A percentile compares a stretch with the other conserved stretches of the same genome.
These are phyloP conservation scores for Hypoxylon fuscum DNA, from an alignment of 495 filamentous ascomycete genomes.

Conservation along the genomic window DNA sequence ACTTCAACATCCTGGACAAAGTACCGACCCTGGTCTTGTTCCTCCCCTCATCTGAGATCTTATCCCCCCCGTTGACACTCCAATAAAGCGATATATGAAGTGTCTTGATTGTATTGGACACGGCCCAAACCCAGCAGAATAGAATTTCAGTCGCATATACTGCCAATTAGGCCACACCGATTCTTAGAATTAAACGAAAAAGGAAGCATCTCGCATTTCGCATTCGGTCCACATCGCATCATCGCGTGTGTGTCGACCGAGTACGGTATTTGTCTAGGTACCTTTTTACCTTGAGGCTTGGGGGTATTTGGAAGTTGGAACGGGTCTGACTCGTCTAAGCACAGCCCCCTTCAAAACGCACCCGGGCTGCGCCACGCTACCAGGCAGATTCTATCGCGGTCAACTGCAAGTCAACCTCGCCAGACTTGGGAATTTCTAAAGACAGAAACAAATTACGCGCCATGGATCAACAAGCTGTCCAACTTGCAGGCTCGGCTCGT, in stretches of 20 bases:
- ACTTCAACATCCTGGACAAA: slow-evolving; percentile 2
- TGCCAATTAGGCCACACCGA: too few relatives aligned
- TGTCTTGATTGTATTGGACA: neutral
- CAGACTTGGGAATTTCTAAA: slow-evolving; percentile 45
- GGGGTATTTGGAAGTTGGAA: slow-evolving; percentile 21
- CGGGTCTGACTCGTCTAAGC: slow-evolving; percentile 39
- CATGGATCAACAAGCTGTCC: slow-evolving; percentile 58
- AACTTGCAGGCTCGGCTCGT: slow-evolving; percentile 49
- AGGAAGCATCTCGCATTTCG: slow-evolving; percentile 13
- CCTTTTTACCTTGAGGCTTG: too few relatives aligned
- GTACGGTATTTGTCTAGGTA: slow-evolving; percentile 18
- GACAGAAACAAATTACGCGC: slow-evolving; percentile 45
- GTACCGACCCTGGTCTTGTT: slow-evolving; percentile 8
- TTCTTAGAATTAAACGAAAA: neutral
- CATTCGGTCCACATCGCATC: slow-evolving; percentile 22
- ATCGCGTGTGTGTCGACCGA: slow-evolving; percentile 8
- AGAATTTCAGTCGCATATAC: too few relatives aligned
- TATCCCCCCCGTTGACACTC: slow-evolving; percentile 1
- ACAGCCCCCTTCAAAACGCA: slow-evolving; percentile 44
- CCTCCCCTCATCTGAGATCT: slow-evolving; percentile 16
- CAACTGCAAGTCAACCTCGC: slow-evolving; percentile 42
- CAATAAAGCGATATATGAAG: slow-evolving; percentile 3
- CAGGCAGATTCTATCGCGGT: slow-evolving; percentile 45
- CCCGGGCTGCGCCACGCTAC: slow-evolving; percentile 44
- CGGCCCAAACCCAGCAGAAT: neutral